A percentile compares a stretch with the other conserved stretches of the same genome.
phyloP scores from a whole-genome alignment of 495 filamentous ascomycete genomes.

The Penicillium ucsense region DNA sequence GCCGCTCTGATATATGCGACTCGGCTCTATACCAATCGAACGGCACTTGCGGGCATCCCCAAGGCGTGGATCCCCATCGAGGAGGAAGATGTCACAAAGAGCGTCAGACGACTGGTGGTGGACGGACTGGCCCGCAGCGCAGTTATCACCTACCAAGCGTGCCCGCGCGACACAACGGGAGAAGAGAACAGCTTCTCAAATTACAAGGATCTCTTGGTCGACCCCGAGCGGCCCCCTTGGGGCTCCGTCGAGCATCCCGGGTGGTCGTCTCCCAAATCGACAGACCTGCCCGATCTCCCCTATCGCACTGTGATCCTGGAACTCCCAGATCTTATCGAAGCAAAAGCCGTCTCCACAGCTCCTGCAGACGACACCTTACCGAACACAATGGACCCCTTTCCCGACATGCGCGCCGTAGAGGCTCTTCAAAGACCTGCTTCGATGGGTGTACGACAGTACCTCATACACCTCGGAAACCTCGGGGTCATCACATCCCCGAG shows the following conservation, averaged over 20 bases:
- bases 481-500: slow-evolving; percentile 51
- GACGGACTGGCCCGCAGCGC: slow-evolving; percentile 64
- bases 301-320: slow-evolving; percentile 76
- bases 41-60: slow-evolving; percentile 69
- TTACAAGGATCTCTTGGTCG: slow-evolving; percentile 21
- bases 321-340: slow-evolving; percentile 86
- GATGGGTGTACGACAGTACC: slow-evolving; percentile 76
- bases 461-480: slow-evolving; percentile 57
- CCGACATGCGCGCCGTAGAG: slow-evolving; percentile 55
- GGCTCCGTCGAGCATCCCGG: slow-evolving; percentile 74
- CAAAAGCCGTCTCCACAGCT: slow-evolving; percentile 76
- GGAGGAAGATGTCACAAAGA: slow-evolving; percentile 58
- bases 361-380: slow-evolving; percentile 45
- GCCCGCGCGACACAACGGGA: slow-evolving; percentile 46
- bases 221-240: slow-evolving; percentile 53
- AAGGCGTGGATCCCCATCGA: slow-evolving; percentile 75
- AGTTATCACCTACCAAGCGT: slow-evolving; percentile 67
- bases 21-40: slow-evolving; percentile 81
- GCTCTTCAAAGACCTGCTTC: slow-evolving; percentile 58
- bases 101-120: slow-evolving; percentile 64
- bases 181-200: slow-evolving; percentile 22
- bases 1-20: slow-evolving; percentile 70
- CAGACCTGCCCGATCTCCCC: slow-evolving; percentile 67
- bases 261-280: slow-evolving; percentile 71
- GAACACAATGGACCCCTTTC: slow-evolving; percentile 23